phyloP scores from a whole-genome alignment of 2,329 filamentous ascomycete genomes.

The Talaromyces sp. region DNA sequence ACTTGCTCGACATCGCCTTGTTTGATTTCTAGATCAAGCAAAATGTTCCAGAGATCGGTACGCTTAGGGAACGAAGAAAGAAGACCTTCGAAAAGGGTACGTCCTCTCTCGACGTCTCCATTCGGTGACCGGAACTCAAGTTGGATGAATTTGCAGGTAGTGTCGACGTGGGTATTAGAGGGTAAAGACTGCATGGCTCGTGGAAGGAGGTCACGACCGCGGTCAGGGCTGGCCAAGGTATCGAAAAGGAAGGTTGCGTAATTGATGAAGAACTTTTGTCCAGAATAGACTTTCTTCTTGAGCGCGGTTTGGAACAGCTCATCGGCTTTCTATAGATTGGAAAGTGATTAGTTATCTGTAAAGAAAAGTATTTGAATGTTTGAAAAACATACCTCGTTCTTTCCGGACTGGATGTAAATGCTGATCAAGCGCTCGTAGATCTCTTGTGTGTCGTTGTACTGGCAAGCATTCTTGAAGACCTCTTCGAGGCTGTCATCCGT shows the following conservation, averaged over 20 bases:
- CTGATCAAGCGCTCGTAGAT: slow-evolving; percentile 86
- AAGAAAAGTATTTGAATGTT: background rate
- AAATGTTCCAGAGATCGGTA: slow-evolving; percentile 88
- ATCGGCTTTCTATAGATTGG: slow-evolving; percentile 71
- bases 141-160: slow-evolving; percentile 84
- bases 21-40: slow-evolving; percentile 78
- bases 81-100: slow-evolving; percentile 90
- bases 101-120: slow-evolving; percentile 84
- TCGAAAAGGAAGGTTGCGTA: slow-evolving; percentile 92
- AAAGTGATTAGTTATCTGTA: slow-evolving; percentile 24
- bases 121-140: slow-evolving; percentile 84
- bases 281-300: slow-evolving; percentile 80
- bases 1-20: slow-evolving; percentile 62
- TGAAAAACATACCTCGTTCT: slow-evolving; percentile 68
- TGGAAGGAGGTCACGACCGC: slow-evolving; percentile 72
- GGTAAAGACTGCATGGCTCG: slow-evolving; percentile 84
- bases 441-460: slow-evolving; percentile 89
- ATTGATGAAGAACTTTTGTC: slow-evolving; percentile 83
- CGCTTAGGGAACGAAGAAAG: slow-evolving; percentile 83
- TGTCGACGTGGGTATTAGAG: slow-evolving; percentile 64
- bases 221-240: slow-evolving; percentile 66
- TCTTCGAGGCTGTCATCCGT: slow-evolving; percentile 78
- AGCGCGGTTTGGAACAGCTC: slow-evolving; percentile 79
- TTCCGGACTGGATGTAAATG: slow-evolving; percentile 91
- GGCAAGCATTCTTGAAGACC: slow-evolving; percentile 86